Base-by-base conservation (phyloP, 208 protist species). In the Zelonia costaricensis region DNA sequence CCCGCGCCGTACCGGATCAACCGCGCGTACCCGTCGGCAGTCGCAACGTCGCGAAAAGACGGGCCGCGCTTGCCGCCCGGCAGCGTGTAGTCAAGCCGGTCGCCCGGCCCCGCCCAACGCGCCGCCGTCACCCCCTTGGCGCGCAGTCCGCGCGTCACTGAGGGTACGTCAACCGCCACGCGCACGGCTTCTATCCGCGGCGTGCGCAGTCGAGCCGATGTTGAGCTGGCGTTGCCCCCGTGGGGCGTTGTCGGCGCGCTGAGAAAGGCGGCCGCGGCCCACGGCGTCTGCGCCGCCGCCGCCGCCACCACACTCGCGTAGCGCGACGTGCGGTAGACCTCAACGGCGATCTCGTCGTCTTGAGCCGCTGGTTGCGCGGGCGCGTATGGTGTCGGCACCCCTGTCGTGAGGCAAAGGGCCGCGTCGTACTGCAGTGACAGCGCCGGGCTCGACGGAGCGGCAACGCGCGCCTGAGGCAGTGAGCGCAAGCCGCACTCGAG, bases 231-330 rank as follows among this genome's bases (percentile, higher is more conserved):
- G n/a, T n/a, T n/a, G n/a, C n/a, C n/a, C n/a, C n/a, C n/a, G n/a
- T n/a, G n/a, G n/a, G 33, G 43, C 15, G 3, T 22, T 39, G 7
- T 27, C 25, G 2, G 25, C 2, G 18, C 33, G 23, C 13, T 27
- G 36, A 22, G 35, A 22, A 1, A 15, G 30, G 16, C 45, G 51
- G 66, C 58, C 20, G 44, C 0, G 7, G 58, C 58, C 66, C 66
- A 66, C 16, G 58, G 66, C 3, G 58, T 49, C 52, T 61, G 59
- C 8, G 20, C 51, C 31, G 30, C 35, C 43, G 66, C 66, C 0
- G 66, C 66, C 12, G 16, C 58, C 3, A 36, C 58, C 12, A 63
- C 36, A 23, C 55, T 42, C 0, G 42, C 52, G 38, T 73, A 65
- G 52, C 33, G 47, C 30, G 42, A n/a, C 20, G 39, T 25, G 6